phyloP scores from a whole-genome alignment of 2,329 filamentous ascomycete genomes.

The Basipetospora sp. region DNA sequence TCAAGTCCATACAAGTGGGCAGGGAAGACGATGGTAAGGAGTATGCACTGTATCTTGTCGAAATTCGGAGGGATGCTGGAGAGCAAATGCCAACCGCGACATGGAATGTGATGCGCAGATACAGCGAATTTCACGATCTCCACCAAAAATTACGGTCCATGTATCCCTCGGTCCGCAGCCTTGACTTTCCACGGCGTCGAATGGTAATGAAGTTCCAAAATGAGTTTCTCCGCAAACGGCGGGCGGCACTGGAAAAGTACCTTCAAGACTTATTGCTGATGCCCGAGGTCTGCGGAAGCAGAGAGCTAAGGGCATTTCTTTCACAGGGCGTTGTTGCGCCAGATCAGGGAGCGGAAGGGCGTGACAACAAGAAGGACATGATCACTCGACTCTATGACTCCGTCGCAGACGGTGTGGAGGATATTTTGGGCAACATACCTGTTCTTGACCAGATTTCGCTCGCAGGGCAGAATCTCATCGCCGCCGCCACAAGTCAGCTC shows the following conservation, averaged over 20 bases:
- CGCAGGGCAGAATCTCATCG: slow-evolving; percentile 80
- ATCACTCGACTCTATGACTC: slow-evolving; percentile 92
- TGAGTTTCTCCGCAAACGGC: slow-evolving; percentile 84
- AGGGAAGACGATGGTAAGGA: slow-evolving; percentile 85
- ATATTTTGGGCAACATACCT: slow-evolving; percentile 89
- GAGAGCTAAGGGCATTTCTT: slow-evolving; percentile 80
- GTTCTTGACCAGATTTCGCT: slow-evolving; percentile 87
- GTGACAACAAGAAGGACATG: slow-evolving; percentile 60
- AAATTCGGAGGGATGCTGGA: slow-evolving; percentile 77
- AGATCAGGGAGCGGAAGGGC: slow-evolving; percentile 35
- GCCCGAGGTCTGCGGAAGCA: slow-evolving; percentile 85
- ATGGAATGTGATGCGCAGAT: slow-evolving; percentile 83
- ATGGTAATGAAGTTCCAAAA: slow-evolving; percentile 94
- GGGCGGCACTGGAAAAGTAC: slow-evolving; percentile 72
- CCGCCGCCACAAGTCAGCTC: slow-evolving; percentile 54
- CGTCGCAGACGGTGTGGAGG: slow-evolving; percentile 93
- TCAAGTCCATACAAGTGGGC: slow-evolving; percentile 85
- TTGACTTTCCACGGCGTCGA: slow-evolving; percentile 83
- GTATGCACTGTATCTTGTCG: slow-evolving; percentile 82
- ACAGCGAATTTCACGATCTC: slow-evolving; percentile 92
- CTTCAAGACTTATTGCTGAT: slow-evolving; percentile 66
- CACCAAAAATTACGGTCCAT: slow-evolving; percentile 74
- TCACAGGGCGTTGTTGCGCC: slow-evolving; percentile 70
- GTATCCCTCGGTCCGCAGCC: slow-evolving; percentile 73
- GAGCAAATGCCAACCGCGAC: slow-evolving; percentile 94